Conservation (phyloP, 768 basidiomycete genomes). For the Hypholoma sublateritium region DNA sequence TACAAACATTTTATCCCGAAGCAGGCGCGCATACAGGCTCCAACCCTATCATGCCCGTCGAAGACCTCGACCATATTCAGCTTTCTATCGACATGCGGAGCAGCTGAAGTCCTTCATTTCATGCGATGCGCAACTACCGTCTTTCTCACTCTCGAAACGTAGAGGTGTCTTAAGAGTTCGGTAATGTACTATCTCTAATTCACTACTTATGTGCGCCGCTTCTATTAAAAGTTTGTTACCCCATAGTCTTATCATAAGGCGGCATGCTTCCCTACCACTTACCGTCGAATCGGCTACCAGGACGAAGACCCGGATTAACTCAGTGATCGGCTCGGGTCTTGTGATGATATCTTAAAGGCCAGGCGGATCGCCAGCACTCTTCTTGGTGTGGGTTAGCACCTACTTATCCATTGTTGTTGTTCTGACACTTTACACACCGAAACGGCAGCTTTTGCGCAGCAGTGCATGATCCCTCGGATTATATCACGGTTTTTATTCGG, state of each 20-base stretch:
- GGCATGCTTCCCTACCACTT: constrained; percentile 4
- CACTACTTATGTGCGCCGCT: not conserved
- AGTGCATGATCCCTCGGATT: constrained; percentile 20
- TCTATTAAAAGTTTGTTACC: constrained; percentile 16
- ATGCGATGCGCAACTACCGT: no score
- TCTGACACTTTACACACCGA: constrained; percentile 1
- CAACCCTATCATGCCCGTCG: no score
- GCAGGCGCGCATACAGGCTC: no score
- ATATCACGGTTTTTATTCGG: constrained; percentile 30
- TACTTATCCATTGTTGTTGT: not conserved
- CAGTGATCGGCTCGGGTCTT: constrained; percentile 5
- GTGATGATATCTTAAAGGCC: constrained; percentile 2
- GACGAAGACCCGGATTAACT: constrained; percentile 11
- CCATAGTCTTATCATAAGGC: constrained; percentile 11
- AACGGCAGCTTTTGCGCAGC: constrained; percentile 10
- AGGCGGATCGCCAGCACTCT: constrained; percentile 2
- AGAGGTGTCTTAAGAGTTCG: no score
- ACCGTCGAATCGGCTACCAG: not conserved
- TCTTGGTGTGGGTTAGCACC: not conserved
- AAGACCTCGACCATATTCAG: no score
- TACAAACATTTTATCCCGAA: no score
- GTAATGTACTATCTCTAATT: not conserved
- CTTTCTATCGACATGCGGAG: no score
- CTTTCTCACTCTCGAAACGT: no score
- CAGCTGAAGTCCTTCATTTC: no score